Evolutionary conservation across 2,329 filamentous ascomycete species (phyloP).

Genomic region (Onygenales sp.): DNA sequence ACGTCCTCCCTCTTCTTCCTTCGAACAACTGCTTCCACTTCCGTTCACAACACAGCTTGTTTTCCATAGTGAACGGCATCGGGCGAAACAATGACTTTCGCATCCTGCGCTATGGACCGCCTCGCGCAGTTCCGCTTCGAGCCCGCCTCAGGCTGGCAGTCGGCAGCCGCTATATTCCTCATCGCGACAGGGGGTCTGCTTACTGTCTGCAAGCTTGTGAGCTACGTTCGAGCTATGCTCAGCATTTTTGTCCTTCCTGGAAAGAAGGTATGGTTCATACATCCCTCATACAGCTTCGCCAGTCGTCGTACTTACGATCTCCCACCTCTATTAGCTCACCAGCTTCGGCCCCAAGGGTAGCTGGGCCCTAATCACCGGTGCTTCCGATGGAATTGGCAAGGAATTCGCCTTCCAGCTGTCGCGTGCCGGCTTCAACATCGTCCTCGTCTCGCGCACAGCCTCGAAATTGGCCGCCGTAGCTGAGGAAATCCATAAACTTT

Average conservation of each 20-base stretch:
- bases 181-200: slow-evolving; percentile 48
- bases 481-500: slow-evolving; percentile 57
- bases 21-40: background rate
- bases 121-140: slow-evolving; percentile 26
- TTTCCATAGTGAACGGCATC: background rate
- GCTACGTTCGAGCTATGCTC: slow-evolving; percentile 52
- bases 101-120: slow-evolving; percentile 21
- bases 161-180: slow-evolving; percentile 25
- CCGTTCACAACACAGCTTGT: background rate
- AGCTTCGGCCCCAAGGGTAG: slow-evolving; percentile 85
- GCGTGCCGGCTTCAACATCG: slow-evolving; percentile 82
- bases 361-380: slow-evolving; percentile 91
- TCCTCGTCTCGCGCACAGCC: slow-evolving; percentile 91
- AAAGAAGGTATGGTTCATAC: slow-evolving; percentile 32
- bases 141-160: slow-evolving; percentile 27
- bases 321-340: slow-evolving; percentile 54
- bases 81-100: slow-evolving; percentile 21
- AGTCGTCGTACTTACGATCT: background rate
- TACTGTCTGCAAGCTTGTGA: slow-evolving; percentile 47
- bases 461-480: slow-evolving; percentile 77
- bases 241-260: slow-evolving; percentile 58
- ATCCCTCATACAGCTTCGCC: background rate
- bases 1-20: background rate
- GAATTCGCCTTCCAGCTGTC: slow-evolving; percentile 90
- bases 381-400: slow-evolving; percentile 93